Evolutionary conservation across 1,284 basidiomycete genomes (phyloP), one percentile per base, ranked within the genome.

Genomic region (Cryptococcus hybrid): DNA sequence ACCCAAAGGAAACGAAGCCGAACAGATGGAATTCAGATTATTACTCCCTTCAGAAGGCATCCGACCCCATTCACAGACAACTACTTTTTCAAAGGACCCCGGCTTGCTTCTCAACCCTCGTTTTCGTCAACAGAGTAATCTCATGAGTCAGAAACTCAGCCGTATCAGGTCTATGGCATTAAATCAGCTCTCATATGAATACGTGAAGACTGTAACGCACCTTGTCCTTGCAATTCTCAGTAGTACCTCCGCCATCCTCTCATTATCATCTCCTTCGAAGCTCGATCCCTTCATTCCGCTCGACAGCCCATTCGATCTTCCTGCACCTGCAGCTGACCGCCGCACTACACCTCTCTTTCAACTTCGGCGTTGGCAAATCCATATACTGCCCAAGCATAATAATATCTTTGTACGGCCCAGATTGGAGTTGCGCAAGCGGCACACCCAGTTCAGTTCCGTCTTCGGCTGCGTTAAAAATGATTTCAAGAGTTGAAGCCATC

Each of bases 381-480:
- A 76, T 60, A 50, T 74, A 76, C 58, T 78, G 75, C 3, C 74
- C 77, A 4, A 77, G 56, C 60, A 76, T 69, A 53, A 79, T 60
- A 36, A 79, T 62, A 54, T 77, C 76, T 36, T 68, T 66, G 64
- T 78, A 79, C 1, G 57, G 57, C 3, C 71, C 71, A 1, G 56
- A 49, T 50, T 76, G 71, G 13, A 79, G 67, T 39, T 54, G 47
- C 13, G 52, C 13, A n/a, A 71, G 30, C 1, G 75, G 75, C 3
- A 79, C 69, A 11, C 76, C 77, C 55, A 76, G 70, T 60, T 77
- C 75, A 2, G 64, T 54, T 3, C 70, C 71, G 18, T 63, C 60
- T 44, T 77, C 77, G 4, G 59, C 57, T 7, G 77, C 76, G 58
- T 78, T 78, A 67, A 76, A 78, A 78, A 79, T 0, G 62, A 53